Evolutionary conservation across 495 filamentous ascomycete species (phyloP).

Genomic region (Hyaloscypha hepaticicola): DNA sequence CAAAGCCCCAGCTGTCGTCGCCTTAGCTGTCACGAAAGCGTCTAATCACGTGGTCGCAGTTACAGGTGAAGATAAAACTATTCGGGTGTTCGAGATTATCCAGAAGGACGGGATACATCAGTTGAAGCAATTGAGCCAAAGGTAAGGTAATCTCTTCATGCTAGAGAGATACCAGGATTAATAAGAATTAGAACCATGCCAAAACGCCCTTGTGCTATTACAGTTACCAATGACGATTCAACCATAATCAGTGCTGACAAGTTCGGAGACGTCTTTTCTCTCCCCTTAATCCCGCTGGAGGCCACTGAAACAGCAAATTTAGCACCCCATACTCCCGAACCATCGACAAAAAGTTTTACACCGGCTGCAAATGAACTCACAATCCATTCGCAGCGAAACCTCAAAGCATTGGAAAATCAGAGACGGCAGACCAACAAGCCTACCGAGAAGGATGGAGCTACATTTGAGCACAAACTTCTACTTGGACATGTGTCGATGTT

Average conservation of each 20-base stretch:
- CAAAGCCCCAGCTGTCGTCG: constrained; percentile 51
- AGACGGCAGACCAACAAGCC: constrained; percentile 47
- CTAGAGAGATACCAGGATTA: constrained; percentile 22
- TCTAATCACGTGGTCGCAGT: constrained; percentile 69
- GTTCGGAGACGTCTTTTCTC: constrained; percentile 89
- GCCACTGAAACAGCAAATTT: constrained; percentile 7
- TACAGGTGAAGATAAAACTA: constrained; percentile 85
- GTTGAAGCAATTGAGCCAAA: constrained; percentile 66
- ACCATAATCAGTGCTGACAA: constrained; percentile 86
- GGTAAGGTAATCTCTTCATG: constrained; percentile 46
- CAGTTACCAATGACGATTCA: constrained; percentile 61
- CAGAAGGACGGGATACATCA: constrained; percentile 45
- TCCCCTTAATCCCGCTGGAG: constrained; percentile 61
- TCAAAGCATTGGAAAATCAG: constrained; percentile 71
- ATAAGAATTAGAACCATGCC: constrained; percentile 66
- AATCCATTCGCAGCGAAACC: constrained; percentile 82
- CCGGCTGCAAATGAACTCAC: constrained; percentile 70
- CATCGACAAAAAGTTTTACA: constrained; percentile 38
- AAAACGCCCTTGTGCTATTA: constrained; percentile 77
- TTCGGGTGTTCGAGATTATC: constrained; percentile 74
- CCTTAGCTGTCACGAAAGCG: constrained; percentile 56
- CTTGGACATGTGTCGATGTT: constrained; percentile 95
- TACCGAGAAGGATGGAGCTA: constrained; percentile 40
- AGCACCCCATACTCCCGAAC: not conserved
- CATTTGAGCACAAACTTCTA: constrained; percentile 71